phyloP scores from a whole-genome alignment of 2,329 filamentous ascomycete species.

The Pezicula neosporulosa region DNA sequence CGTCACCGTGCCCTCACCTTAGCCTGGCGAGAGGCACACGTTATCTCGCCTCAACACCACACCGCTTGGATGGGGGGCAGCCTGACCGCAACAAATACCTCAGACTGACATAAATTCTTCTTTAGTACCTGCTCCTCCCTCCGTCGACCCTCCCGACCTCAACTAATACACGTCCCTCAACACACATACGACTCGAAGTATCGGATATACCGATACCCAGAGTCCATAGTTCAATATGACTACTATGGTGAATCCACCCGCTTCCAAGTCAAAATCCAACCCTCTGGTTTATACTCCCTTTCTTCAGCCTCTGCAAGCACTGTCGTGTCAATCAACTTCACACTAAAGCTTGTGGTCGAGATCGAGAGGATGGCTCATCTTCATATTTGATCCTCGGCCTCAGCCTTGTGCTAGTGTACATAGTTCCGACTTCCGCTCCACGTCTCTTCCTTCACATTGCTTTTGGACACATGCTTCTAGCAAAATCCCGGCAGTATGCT shows the following conservation, averaged over 20 bases:
- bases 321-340: constrained; percentile 22
- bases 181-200: constrained; percentile 22
- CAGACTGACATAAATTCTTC: constrained; percentile 16
- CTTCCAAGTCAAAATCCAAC: constrained; percentile 32
- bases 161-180: background rate
- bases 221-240: constrained; percentile 46
- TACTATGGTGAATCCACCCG: constrained; percentile 52
- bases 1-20: background rate
- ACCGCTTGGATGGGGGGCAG: constrained; percentile 3
- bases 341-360: constrained; percentile 14
- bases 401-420: constrained; percentile 22
- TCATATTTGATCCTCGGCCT: constrained; percentile 9
- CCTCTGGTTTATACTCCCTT: constrained; percentile 36
- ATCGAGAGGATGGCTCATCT: constrained; percentile 8
- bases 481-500: constrained; percentile 10
- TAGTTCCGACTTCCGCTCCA: constrained; percentile 1
- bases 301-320: constrained; percentile 28
- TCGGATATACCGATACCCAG: constrained; percentile 26
- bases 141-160: constrained; percentile 6
- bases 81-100: constrained; percentile 9
- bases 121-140: constrained; percentile 8
- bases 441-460: constrained; percentile 3
- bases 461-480: background rate
- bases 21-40: background rate
- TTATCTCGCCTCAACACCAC: background rate